These are phyloP conservation scores for Phytophthora pistaciae DNA, from an alignment of 352 stramenopile species.

Conservation along the genomic window DNA sequence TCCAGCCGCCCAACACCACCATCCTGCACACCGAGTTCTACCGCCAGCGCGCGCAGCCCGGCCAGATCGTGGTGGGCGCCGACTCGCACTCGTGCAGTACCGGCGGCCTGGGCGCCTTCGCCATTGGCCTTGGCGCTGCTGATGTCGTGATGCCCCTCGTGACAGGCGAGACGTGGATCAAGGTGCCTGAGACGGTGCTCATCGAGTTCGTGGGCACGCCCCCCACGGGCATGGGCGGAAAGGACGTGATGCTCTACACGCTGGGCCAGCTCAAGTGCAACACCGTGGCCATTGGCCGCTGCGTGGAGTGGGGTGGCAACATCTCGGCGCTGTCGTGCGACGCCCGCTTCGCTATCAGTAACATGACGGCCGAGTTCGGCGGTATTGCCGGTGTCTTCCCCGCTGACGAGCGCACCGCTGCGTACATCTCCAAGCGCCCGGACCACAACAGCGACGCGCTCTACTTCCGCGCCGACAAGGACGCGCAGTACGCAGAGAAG, in stretches of 20 bases:
- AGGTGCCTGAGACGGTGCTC: constrained; percentile 88
- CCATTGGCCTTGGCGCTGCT: constrained; percentile 77
- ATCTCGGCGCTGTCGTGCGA: constrained; percentile 81
- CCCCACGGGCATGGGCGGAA: constrained; percentile 79
- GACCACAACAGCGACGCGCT: constrained; percentile 84
- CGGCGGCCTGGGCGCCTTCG: constrained; percentile 80
- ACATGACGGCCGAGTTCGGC: constrained; percentile 90
- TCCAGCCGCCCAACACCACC: constrained; percentile 87
- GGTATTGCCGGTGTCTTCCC: constrained; percentile 88
- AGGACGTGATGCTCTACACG: constrained; percentile 91
- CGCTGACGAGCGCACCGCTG: constrained; percentile 76
- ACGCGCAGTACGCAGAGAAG: constrained; percentile 77
- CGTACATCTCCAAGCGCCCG: constrained; percentile 79
- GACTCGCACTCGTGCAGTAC: constrained; percentile 87
- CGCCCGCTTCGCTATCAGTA: constrained; percentile 84
- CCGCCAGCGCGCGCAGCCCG: constrained; percentile 82
- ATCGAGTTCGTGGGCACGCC: constrained; percentile 82
- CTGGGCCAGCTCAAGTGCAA: constrained; percentile 89
- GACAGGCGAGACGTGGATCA: constrained; percentile 90
- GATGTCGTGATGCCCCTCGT: constrained; percentile 89
- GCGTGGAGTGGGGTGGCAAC: constrained; percentile 86
- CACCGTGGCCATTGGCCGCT: constrained; percentile 82
- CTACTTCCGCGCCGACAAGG: constrained; percentile 83
- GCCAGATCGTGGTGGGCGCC: constrained; percentile 86
- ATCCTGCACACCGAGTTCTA: constrained; percentile 92